Percentiles rank a stretch among this genome's conserved stretches.
These are phyloP conservation scores for Fulvia fulva DNA, from an alignment of 2,329 filamentous ascomycete species.

Conservation along the genomic window DNA sequence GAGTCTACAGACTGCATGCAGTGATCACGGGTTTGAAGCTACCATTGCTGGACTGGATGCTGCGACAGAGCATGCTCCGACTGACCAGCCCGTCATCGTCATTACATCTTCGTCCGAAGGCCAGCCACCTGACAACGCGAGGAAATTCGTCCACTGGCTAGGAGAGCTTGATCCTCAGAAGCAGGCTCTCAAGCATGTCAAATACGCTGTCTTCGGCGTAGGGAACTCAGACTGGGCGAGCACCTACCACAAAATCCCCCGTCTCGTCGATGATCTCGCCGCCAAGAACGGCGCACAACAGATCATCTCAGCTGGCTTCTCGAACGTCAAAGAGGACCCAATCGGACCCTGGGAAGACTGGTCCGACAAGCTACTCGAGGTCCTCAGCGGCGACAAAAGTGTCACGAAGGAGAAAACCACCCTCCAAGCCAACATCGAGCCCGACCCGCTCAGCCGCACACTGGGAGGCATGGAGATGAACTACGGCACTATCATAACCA, in stretches of 20 bases:
- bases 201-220: conserved; percentile 68
- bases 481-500: conserved; percentile 50
- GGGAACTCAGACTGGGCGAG: conserved; percentile 55
- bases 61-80: conserved; percentile 58
- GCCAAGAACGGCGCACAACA: conserved; percentile 46
- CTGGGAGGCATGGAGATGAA: conserved; percentile 19
- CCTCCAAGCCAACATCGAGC: conserved; percentile 2
- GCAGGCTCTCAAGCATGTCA: conserved; percentile 44
- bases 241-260: conserved; percentile 67
- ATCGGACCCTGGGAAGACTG: not conserved
- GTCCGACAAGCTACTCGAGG: conserved; percentile 36
- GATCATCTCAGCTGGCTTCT: conserved; percentile 36
- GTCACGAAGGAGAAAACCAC: not conserved
- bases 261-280: conserved; percentile 55
- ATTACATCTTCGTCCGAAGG: conserved; percentile 72
- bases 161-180: conserved; percentile 39
- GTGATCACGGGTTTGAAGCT: conserved; percentile 56
- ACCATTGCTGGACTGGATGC: conserved; percentile 57
- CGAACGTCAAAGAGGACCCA: conserved; percentile 15
- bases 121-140: conserved; percentile 68
- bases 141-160: conserved; percentile 65
- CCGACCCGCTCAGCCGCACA: not conserved
- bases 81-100: conserved; percentile 59
- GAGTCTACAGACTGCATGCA: conserved; percentile 56
- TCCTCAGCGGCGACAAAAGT: conserved; percentile 38